Percentiles rank a stretch among this genome's conserved stretches.
Evolutionary conservation across 345 rosid genomes (phyloP).

Genomic region (Schrenkiella parvula): DNA sequence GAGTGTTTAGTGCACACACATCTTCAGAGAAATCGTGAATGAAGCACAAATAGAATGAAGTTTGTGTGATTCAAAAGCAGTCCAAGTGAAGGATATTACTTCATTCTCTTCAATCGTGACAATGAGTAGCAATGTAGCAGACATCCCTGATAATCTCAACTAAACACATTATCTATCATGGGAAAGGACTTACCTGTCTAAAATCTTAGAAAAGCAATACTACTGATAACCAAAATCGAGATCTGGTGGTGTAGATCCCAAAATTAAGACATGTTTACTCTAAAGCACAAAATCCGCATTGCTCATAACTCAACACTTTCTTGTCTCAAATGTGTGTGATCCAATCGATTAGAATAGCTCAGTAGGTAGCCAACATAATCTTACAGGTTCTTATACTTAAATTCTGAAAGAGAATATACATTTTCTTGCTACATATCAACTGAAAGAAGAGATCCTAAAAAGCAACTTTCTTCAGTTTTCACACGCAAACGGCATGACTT

Average conservation of each 20-base stretch:
- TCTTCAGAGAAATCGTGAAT: background rate
- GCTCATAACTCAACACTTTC: background rate
- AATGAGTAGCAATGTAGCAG: background rate
- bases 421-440: background rate
- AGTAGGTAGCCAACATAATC: background rate
- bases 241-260: background rate
- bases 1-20: background rate
- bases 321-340: slow-evolving; percentile 8
- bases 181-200: background rate
- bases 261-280: background rate
- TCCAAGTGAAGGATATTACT: background rate
- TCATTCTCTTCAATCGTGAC: background rate
- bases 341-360: background rate
- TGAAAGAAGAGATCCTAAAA: background rate
- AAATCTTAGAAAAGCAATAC: background rate
- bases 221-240: background rate
- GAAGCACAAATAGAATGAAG: background rate
- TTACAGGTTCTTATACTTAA: background rate
- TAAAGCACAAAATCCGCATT: background rate
- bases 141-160: background rate
- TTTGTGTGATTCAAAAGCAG: background rate
- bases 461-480: background rate
- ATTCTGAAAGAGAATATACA: background rate
- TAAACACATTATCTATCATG: background rate
- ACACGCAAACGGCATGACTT: slow-evolving; percentile 15